Conservation (phyloP, 176 grass and related monocot species). For the Alloteropsis semialata region DNA sequence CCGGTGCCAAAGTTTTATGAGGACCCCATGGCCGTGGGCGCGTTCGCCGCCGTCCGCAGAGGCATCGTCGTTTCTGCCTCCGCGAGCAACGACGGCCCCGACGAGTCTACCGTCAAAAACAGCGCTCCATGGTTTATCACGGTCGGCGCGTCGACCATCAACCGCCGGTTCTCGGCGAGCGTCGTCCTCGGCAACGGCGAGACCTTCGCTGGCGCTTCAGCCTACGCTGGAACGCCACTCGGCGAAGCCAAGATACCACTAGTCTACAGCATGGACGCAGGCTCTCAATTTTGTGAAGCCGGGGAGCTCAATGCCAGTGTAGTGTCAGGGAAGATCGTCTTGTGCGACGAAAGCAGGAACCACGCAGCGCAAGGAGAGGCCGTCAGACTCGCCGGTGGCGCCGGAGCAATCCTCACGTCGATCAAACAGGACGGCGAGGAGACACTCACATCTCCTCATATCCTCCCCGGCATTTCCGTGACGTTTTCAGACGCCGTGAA, state of each 20-base stretch:
- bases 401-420: constrained; percentile 28
- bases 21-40: not conserved
- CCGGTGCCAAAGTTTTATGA: not conserved
- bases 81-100: constrained; percentile 26
- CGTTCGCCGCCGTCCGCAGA: too few species aligned
- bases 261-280: constrained; percentile 1
- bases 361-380: constrained; percentile 4
- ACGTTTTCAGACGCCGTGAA: not conserved
- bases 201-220: constrained; percentile 1
- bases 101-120: constrained; percentile 29
- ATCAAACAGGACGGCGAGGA: constrained; percentile 2
- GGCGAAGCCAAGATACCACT: not conserved
- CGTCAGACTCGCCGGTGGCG: constrained; percentile 37
- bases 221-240: not conserved
- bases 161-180: constrained; percentile 29
- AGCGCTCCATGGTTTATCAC: constrained; percentile 45
- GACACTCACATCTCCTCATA: not conserved
- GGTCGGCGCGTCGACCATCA: constrained; percentile 35
- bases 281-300: not conserved
- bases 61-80: too few species aligned
- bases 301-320: not conserved
- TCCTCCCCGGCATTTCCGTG: constrained; percentile 17
- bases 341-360: too few species aligned
- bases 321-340: too few species aligned
- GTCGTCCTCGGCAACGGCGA: constrained; percentile 31